Evolutionary conservation across 148 eudicot species (phyloP), one percentile per base, ranked within the genome.

Genomic region (Rhododendron kiyosumense): DNA sequence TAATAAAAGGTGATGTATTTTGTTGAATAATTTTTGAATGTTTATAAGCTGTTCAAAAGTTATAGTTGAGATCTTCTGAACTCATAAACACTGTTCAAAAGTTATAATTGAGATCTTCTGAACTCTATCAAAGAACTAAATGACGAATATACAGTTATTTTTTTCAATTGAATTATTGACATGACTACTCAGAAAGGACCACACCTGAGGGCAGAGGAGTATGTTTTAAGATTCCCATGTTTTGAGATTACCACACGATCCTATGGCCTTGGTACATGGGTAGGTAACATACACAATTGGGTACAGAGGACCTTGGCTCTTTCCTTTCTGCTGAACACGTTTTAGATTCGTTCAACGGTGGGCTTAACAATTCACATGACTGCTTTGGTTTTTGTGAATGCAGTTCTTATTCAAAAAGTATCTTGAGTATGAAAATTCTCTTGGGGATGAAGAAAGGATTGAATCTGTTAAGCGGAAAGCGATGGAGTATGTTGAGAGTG

Each of bases 321-420:
- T 36, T 90, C 94, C 57, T 65, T 49, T 15, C 24, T 81, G 46
- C 69, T 38, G 18, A 10, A 38, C 74, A 11, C 22, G 3, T 75
- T 54, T 49, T 73, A 71, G 24, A 30, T 77, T 85, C 79, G 46
- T 17, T 43, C 52, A 43, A 45, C 86, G 46, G 28, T 51, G 28
- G 49, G 24, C 81, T 11, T 89, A 82, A 63, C 34, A 67, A 67
- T 26, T 26, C 14, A n/a, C 67, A 17, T 52, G 36, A 61, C 11
- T 32, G 80, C 7, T 82, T 85, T 20, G 13, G 79, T 86, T 18
- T 59, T 34, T 26, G 69, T 43, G 30, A 83, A 36, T 88, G 92
- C 96, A 96, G 98, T 92, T 89, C 87, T 92, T 96, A 84, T 95
- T 96, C 90, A 94, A 93, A 86, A 96, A 94, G 91, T 96, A 93